Conservation (phyloP, 192 early-diverging fungal species). For the Linnemannia exigua region DNA sequence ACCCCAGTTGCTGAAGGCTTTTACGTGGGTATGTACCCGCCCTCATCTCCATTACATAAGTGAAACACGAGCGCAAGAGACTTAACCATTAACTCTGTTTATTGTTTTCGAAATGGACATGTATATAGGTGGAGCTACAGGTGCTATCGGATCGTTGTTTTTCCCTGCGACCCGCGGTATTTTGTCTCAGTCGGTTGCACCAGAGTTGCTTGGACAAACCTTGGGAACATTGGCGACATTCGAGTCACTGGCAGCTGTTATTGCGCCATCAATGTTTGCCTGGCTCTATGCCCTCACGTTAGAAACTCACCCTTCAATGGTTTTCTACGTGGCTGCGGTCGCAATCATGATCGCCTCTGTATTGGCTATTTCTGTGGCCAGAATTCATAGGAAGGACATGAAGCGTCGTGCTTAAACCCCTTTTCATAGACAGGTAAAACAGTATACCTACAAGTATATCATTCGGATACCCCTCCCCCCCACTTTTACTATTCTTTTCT, state of each 20-base stretch:
- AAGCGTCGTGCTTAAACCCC: background rate
- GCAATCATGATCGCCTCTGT: background rate
- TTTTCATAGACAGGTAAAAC: background rate
- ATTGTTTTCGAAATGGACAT: background rate
- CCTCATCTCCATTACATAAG: background rate
- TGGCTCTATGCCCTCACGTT: slow-evolving; percentile 29
- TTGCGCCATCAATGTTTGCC: slow-evolving; percentile 22
- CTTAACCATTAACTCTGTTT: background rate
- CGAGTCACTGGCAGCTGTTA: slow-evolving; percentile 28
- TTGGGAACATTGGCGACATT: slow-evolving; percentile 47
- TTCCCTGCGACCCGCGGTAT: slow-evolving; percentile 41
- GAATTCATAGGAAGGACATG: background rate
- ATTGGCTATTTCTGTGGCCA: background rate
- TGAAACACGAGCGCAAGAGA: background rate
- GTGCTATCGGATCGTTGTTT: slow-evolving; percentile 39
- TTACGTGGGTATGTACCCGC: slow-evolving; percentile 13
- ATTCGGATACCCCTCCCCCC: background rate
- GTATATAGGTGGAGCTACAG: slow-evolving; percentile 21
- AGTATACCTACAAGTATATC: background rate
- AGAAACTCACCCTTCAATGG: slow-evolving; percentile 6
- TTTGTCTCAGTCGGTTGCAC: slow-evolving; percentile 35
- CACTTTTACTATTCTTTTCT: too few species aligned
- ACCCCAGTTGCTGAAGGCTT: slow-evolving; percentile 33
- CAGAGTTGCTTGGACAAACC: slow-evolving; percentile 25
- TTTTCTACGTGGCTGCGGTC: slow-evolving; percentile 15